phyloP scores from a whole-genome alignment of 2,329 filamentous ascomycete species.

The Cordyceps tenuipes region DNA sequence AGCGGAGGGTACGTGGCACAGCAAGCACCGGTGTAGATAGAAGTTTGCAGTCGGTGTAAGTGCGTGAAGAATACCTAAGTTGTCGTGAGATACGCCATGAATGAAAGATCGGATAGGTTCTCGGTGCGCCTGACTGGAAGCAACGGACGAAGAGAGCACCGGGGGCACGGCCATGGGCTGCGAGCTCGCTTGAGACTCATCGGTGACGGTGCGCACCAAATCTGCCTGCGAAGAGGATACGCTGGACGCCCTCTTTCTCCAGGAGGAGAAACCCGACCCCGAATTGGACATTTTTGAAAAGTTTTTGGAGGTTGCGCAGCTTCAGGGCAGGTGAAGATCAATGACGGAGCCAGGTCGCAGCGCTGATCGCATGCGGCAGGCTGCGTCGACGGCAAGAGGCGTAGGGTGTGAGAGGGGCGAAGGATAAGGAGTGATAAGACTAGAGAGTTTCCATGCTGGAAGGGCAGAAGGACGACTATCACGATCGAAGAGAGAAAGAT shows the following conservation, averaged over 20 bases:
- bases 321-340: not conserved
- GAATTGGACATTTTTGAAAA: constrained; percentile 36
- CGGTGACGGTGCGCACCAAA: constrained; percentile 17
- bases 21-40: not conserved
- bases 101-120: constrained; percentile 67
- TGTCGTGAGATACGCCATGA: constrained; percentile 54
- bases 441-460: not conserved
- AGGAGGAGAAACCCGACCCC: constrained; percentile 38
- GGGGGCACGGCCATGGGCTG: constrained; percentile 14
- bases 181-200: constrained; percentile 16
- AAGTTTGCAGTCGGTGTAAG: not conserved
- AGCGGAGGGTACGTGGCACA: not conserved
- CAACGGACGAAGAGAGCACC: constrained; percentile 32
- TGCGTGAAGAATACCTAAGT: constrained; percentile 40
- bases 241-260: constrained; percentile 34
- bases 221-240: constrained; percentile 28
- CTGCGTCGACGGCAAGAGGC: not conserved
- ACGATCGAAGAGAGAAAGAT: not conserved
- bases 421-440: not conserved
- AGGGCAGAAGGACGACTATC: not conserved
- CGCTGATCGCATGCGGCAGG: constrained; percentile 4
- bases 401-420: not conserved
- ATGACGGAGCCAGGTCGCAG: not conserved
- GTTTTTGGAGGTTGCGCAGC: not conserved
- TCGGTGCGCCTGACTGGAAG: constrained; percentile 35